Evolutionary conservation across 2,329 filamentous ascomycete genomes (phyloP).

Genomic region (Lasiodiplodia theobromae): DNA sequence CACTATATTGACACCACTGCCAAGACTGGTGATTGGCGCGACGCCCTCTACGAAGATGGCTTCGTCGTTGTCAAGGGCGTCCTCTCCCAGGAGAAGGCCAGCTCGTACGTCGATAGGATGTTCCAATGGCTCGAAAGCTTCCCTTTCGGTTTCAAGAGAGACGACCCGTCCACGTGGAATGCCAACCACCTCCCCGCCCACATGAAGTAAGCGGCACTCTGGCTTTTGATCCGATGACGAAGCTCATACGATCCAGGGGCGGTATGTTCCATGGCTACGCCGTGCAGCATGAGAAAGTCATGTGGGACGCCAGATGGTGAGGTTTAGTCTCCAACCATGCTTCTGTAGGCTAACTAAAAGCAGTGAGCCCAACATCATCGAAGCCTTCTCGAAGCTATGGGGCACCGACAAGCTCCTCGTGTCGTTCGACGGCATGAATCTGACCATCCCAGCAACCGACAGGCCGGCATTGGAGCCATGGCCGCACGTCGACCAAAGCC

Average conservation of each 20-base stretch:
- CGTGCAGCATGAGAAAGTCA: slow-evolving; percentile 52
- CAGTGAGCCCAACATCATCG: slow-evolving; percentile 49
- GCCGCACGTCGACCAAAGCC: slow-evolving; percentile 56
- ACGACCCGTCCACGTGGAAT: slow-evolving; percentile 50
- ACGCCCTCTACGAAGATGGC: slow-evolving; percentile 40
- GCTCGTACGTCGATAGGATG: slow-evolving; percentile 40
- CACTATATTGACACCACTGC: slow-evolving; percentile 32
- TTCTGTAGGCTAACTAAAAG: slow-evolving; percentile 26
- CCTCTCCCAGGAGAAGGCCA: slow-evolving; percentile 35
- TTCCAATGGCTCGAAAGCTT: slow-evolving; percentile 43
- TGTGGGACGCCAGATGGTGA: slow-evolving; percentile 49
- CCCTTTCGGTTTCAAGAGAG: slow-evolving; percentile 40
- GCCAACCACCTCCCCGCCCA: slow-evolving; percentile 51
- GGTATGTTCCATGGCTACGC: slow-evolving; percentile 54
- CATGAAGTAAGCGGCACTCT: slow-evolving; percentile 32
- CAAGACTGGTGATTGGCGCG: slow-evolving; percentile 40
- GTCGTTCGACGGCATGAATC: slow-evolving; percentile 49
- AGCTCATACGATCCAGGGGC: slow-evolving; percentile 45
- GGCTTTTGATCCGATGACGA: slow-evolving; percentile 35
- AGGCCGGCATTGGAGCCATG: slow-evolving; percentile 51
- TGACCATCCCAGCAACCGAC: slow-evolving; percentile 52
- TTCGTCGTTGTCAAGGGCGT: slow-evolving; percentile 41
- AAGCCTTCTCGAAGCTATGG: slow-evolving; percentile 54
- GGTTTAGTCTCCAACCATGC: too few species aligned
- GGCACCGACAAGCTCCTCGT: slow-evolving; percentile 41